These are phyloP conservation scores for Linnemannia schmuckeri DNA, from an alignment of 192 early-diverging fungal species.

Conservation along the genomic window DNA sequence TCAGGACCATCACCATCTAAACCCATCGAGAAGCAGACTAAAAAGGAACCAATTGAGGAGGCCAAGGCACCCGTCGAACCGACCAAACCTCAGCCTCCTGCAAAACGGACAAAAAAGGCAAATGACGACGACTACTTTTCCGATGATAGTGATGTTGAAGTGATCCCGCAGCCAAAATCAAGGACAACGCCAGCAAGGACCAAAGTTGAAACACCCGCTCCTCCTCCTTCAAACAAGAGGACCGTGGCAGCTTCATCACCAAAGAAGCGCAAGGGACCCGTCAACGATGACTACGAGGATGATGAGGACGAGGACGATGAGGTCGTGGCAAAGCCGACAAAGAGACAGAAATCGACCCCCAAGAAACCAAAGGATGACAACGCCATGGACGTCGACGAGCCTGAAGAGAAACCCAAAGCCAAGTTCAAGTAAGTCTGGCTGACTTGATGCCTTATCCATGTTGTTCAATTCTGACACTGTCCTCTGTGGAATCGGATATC, in stretches of 20 bases:
- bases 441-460: no score
- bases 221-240: constrained; percentile 20
- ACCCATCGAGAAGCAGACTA: not conserved
- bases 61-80: not conserved
- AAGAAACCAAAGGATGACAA: constrained; percentile 20
- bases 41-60: not conserved
- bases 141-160: constrained; percentile 39
- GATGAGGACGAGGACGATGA: constrained; percentile 28
- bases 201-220: not conserved
- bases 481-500: no score
- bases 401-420: constrained; percentile 33
- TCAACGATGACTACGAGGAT: constrained; percentile 26
- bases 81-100: not conserved
- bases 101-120: constrained; percentile 28
- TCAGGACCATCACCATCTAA: not conserved
- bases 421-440: constrained; percentile 43
- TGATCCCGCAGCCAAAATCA: constrained; percentile 18
- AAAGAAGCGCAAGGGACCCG: constrained; percentile 25
- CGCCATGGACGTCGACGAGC: constrained; percentile 53
- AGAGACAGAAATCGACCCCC: constrained; percentile 25
- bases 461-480: not conserved
- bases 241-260: not conserved
- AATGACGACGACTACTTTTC: constrained; percentile 36
- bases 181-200: constrained; percentile 12
- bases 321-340: constrained; percentile 12